Evolutionary conservation across 257 asterid species (phyloP).

Genomic region (Solanum sejunctum): DNA sequence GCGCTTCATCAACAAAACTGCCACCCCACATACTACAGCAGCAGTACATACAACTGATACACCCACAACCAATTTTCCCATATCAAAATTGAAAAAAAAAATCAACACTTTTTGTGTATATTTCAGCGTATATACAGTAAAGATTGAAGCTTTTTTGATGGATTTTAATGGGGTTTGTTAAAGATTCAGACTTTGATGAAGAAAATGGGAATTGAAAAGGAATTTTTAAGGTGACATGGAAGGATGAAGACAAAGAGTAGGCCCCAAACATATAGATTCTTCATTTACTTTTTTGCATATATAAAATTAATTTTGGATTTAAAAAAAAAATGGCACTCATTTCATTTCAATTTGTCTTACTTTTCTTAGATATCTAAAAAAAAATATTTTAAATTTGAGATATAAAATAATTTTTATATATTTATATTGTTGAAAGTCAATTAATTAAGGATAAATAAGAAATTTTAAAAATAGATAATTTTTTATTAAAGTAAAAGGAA

Average conservation of each 20-base stretch:
- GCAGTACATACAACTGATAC: conserved; percentile 56
- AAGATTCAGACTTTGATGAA: neutral
- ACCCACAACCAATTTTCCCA: conserved; percentile 65
- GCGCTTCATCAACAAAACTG: conserved; percentile 39
- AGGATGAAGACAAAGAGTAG: neutral
- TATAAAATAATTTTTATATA: too few species aligned
- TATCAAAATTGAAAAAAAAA: neutral
- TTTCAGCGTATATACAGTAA: neutral
- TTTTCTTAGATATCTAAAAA: too few species aligned
- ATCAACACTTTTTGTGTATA: neutral
- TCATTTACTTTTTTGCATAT: neutral
- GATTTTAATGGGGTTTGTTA: neutral
- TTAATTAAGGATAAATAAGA: too few species aligned
- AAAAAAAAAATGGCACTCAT: too few species aligned
- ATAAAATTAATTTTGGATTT: neutral
- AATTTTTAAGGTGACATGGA: neutral
- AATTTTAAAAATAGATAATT: too few species aligned
- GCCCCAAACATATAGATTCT: neutral
- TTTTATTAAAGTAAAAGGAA: too few species aligned
- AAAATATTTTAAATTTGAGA: too few species aligned
- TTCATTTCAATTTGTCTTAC: too few species aligned
- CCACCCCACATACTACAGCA: conserved; percentile 47
- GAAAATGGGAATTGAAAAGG: neutral
- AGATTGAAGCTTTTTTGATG: neutral
- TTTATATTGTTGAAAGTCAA: fast-evolving